phyloP scores from a whole-genome alignment of 306 rosid species.

The Senna siamea region DNA sequence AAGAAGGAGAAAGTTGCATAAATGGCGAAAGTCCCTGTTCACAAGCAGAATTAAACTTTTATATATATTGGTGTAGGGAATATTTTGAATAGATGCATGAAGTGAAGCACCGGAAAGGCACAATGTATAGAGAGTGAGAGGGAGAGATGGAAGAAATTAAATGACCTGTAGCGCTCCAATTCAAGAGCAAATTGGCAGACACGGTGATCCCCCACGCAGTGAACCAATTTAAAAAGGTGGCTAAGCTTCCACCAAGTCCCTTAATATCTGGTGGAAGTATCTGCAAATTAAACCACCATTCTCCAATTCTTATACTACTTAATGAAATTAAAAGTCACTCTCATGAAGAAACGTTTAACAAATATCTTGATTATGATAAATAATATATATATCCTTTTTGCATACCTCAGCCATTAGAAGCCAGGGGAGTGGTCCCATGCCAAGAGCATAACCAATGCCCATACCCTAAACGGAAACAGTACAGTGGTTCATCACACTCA shows the following conservation, averaged over 20 bases:
- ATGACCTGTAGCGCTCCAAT: slow-evolving; percentile 64
- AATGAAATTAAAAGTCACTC: too few species aligned
- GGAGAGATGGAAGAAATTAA: too few species aligned
- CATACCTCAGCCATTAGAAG: slow-evolving; percentile 82
- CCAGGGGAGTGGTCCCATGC: slow-evolving; percentile 83
- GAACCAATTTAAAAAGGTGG: slow-evolving; percentile 74
- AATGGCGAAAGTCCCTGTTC: slow-evolving; percentile 71
- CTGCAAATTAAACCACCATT: slow-evolving; percentile 39
- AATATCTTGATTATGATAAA: too few species aligned
- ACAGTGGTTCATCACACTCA: not conserved
- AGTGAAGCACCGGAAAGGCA: too few species aligned
- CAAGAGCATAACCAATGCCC: slow-evolving; percentile 61
- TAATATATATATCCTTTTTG: not conserved
- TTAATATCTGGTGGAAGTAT: slow-evolving; percentile 79
- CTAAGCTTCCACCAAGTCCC: slow-evolving; percentile 75
- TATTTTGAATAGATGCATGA: too few species aligned
- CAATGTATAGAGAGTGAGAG: too few species aligned
- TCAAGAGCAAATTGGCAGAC: slow-evolving; percentile 68
- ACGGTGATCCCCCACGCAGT: slow-evolving; percentile 61
- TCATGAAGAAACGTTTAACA: too few species aligned
- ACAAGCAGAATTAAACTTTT: too few species aligned
- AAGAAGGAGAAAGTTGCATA: slow-evolving; percentile 55
- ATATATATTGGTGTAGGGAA: too few species aligned
- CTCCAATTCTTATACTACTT: not conserved
- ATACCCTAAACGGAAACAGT: slow-evolving; percentile 48